phyloP scores from a whole-genome alignment of 139 green algal species.

The Trebouxia sp. region DNA sequence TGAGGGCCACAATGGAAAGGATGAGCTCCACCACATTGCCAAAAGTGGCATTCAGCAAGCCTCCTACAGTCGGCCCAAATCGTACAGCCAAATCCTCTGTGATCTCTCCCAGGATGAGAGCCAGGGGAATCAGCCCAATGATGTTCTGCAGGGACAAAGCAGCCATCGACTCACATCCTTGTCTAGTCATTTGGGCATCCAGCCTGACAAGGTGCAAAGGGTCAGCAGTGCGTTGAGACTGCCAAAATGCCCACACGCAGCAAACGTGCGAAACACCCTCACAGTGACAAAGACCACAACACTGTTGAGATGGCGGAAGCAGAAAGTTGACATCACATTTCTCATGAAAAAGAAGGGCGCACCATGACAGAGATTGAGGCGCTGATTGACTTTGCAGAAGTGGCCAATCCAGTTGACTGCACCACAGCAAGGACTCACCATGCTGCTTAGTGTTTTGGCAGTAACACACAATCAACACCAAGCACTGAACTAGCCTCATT shows the following conservation, averaged over 20 bases:
- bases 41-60: conserved; percentile 87
- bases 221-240: too few species aligned
- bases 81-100: conserved; percentile 79
- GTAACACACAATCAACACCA: background rate
- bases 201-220: too few species aligned
- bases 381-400: background rate
- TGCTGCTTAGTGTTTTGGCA: too few species aligned
- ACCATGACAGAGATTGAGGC: too few species aligned
- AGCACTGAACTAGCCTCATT: background rate
- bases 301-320: background rate
- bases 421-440: too few species aligned
- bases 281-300: background rate
- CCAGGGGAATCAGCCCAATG: conserved; percentile 75
- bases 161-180: background rate
- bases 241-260: background rate
- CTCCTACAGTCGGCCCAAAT: conserved; percentile 58
- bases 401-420: background rate
- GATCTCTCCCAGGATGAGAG: conserved; percentile 84
- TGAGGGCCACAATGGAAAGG: conserved; percentile 77
- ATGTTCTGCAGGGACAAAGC: conserved; percentile 74
- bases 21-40: conserved; percentile 96
- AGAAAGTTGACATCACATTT: conserved; percentile 52
- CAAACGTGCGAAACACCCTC: background rate
- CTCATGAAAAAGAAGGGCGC: too few species aligned
- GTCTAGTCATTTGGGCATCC: too few species aligned